phyloP scores from a whole-genome alignment of 176 grass and related monocot species.

The Ensete ventricosum region DNA sequence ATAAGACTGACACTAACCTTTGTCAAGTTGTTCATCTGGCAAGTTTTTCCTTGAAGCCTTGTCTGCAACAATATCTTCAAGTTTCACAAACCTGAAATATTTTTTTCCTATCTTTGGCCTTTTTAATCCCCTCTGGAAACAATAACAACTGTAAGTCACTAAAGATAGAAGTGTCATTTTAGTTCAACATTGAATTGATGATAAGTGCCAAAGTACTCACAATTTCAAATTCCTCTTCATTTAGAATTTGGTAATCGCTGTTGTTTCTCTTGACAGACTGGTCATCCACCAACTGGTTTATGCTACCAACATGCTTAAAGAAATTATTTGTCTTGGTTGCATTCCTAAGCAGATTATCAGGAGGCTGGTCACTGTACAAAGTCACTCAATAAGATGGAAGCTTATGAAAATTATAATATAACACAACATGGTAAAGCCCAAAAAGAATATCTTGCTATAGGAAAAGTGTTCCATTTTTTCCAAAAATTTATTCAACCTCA shows the following conservation, averaged over 20 bases:
- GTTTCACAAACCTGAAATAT: conserved; percentile 69
- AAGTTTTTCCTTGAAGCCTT: conserved; percentile 68
- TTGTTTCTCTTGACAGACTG: conserved; percentile 20
- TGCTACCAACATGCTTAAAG: not conserved
- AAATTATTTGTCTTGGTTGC: not conserved
- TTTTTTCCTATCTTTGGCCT: conserved; percentile 69
- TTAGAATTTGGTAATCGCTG: conserved; percentile 67
- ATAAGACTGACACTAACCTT: conserved; percentile 41
- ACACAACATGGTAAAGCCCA: no score
- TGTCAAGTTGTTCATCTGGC: conserved; percentile 35
- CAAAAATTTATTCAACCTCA: no score
- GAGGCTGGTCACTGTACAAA: conserved; percentile 3
- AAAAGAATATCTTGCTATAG: no score
- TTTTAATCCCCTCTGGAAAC: conserved; percentile 59
- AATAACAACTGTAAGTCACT: conserved; percentile 14
- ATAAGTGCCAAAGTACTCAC: conserved; percentile 42
- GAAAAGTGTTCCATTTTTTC: no score
- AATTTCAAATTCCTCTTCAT: conserved; percentile 58
- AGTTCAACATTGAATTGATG: conserved; percentile 14
- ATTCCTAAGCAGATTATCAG: conserved; percentile 3
- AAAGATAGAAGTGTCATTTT: conserved; percentile 11
- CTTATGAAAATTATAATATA: no score
- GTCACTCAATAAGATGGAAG: no score
- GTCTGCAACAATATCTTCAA: conserved; percentile 59
- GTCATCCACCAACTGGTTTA: conserved; percentile 18